phyloP scores from a whole-genome alignment of 768 basidiomycete genomes.

The Hygrophorus pudorinus region DNA sequence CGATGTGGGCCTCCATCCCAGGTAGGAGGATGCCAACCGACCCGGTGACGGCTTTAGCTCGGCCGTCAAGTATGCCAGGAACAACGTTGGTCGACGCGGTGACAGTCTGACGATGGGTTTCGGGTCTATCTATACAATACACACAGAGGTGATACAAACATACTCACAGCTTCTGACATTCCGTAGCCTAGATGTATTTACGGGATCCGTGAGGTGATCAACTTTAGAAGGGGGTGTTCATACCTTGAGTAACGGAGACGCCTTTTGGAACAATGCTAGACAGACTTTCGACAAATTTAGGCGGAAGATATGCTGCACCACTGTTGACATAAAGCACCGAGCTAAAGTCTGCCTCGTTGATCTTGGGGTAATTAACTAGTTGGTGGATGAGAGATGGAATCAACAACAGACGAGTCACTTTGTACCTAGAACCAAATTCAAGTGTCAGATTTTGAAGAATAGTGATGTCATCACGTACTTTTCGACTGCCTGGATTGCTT shows the following conservation, averaged over 20 bases:
- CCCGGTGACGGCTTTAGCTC: conserved; percentile 27
- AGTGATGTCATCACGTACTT: conserved; percentile 33
- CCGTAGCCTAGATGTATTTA: conserved; percentile 44
- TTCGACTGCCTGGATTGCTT: conserved; percentile 41
- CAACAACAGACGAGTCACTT: conserved; percentile 35
- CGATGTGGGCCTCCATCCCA: conserved; percentile 52
- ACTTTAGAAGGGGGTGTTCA: conserved; percentile 2
- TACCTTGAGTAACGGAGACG: conserved; percentile 36
- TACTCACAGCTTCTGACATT: conserved; percentile 55
- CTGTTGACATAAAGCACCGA: conserved; percentile 32
- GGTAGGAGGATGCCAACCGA: conserved; percentile 52
- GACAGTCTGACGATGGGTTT: conserved; percentile 36
- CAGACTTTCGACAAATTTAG: conserved; percentile 36
- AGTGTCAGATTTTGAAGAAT: conserved; percentile 1
- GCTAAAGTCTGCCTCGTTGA: conserved; percentile 41
- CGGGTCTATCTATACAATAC: not conserved
- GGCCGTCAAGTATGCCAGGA: conserved; percentile 36
- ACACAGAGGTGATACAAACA: not conserved
- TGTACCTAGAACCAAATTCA: conserved; percentile 31
- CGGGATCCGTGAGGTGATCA: not conserved
- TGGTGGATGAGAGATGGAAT: conserved; percentile 62
- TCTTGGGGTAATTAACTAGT: conserved; percentile 45
- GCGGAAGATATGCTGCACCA: conserved; percentile 64
- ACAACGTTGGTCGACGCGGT: conserved; percentile 33
- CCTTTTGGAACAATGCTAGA: conserved; percentile 24